Evolutionary conservation across 257 asterid genomes (phyloP).

Genomic region (Nicotiana tabacum): DNA sequence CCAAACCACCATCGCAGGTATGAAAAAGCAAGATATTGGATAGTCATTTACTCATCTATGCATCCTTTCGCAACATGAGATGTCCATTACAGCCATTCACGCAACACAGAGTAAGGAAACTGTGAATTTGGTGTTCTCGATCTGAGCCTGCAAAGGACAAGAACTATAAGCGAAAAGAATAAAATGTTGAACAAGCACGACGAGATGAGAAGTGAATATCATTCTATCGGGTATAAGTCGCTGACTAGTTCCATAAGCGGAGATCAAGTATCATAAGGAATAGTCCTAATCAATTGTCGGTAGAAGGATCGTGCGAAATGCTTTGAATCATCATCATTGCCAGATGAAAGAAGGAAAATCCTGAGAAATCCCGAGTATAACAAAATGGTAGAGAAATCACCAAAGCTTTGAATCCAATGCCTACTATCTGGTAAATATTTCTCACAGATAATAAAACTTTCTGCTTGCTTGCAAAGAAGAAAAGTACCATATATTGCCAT

Average conservation of each 20-base stretch:
- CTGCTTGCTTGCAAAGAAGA: background rate
- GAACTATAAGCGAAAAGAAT: constrained; percentile 10
- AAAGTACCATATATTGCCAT: background rate
- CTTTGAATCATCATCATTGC: background rate
- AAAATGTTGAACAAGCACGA: background rate
- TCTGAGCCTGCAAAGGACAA: constrained; percentile 53
- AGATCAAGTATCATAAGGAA: background rate
- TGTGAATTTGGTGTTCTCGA: constrained; percentile 56
- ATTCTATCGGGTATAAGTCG: background rate
- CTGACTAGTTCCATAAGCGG: background rate
- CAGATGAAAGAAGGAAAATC: background rate
- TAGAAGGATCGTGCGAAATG: background rate
- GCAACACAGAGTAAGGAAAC: background rate
- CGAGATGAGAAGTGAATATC: background rate
- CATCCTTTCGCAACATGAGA: background rate
- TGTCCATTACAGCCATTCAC: constrained; percentile 52
- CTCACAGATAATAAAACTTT: background rate
- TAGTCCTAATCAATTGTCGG: background rate
- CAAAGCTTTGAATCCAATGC: background rate
- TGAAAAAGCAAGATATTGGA: background rate
- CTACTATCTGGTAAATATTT: background rate
- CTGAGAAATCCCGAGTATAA: background rate
- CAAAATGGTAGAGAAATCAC: background rate
- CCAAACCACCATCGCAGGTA: background rate
- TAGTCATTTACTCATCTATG: background rate